These are phyloP conservation scores for Mycena indigotica DNA, from an alignment of 768 basidiomycete genomes.

Conservation along the genomic window DNA sequence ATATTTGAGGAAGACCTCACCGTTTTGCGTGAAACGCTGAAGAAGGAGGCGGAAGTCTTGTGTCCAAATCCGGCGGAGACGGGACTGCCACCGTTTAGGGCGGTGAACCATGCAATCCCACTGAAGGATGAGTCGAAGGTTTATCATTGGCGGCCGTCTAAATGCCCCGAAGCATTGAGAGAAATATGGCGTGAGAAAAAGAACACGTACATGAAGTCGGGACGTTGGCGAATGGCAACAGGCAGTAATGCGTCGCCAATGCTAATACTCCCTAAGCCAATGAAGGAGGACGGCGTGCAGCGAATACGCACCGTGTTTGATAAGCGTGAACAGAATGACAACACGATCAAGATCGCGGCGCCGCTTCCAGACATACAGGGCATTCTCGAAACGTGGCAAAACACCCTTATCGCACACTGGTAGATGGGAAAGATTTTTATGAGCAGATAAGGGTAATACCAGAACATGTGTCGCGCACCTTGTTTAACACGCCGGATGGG, in stretches of 20 bases:
- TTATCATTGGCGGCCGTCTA: slow-evolving; percentile 31
- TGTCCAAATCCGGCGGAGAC: slow-evolving; percentile 22
- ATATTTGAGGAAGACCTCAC: neutral
- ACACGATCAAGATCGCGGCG: slow-evolving; percentile 27
- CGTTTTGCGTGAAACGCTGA: slow-evolving; percentile 8
- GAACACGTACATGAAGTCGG: slow-evolving; percentile 31
- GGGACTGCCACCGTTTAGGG: slow-evolving; percentile 26
- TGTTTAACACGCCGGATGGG: slow-evolving; percentile 34
- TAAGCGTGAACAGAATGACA: slow-evolving; percentile 30
- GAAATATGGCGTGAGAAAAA: slow-evolving; percentile 31
- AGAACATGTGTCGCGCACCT: slow-evolving; percentile 29
- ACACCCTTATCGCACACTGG: slow-evolving; percentile 23
- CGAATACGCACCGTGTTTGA: slow-evolving; percentile 31
- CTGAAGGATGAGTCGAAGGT: slow-evolving; percentile 31
- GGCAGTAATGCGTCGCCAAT: slow-evolving; percentile 34
- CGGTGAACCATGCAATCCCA: slow-evolving; percentile 37
- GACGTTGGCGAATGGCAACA: slow-evolving; percentile 26
- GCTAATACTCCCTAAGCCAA: slow-evolving; percentile 32
- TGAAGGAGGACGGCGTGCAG: neutral
- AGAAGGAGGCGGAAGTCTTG: slow-evolving; percentile 14
- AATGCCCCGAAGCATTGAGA: slow-evolving; percentile 33
- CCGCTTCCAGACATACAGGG: slow-evolving; percentile 19
- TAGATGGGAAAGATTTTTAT: slow-evolving; percentile 42
- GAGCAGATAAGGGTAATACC: slow-evolving; percentile 39
- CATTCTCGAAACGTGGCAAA: slow-evolving; percentile 29